Evolutionary conservation across 2,329 filamentous ascomycete genomes (phyloP).

Genomic region (Stagonosporopsis cucurbitacearum): DNA sequence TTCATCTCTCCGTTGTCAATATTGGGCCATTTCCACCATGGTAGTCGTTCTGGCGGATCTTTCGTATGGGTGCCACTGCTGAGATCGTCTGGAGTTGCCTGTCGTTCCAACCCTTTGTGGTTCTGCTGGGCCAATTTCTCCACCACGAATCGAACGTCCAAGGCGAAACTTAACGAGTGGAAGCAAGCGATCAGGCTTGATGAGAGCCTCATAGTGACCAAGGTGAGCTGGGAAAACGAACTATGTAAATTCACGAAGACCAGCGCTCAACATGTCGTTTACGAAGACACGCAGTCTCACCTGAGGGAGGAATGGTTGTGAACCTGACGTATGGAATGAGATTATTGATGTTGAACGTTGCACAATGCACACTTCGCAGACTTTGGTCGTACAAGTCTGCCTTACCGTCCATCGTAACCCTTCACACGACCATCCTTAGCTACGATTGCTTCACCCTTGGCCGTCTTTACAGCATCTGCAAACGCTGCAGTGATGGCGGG

Average conservation of each 20-base stretch:
- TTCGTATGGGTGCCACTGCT: not conserved
- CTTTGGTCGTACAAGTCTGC: not conserved
- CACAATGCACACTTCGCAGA: conserved; percentile 4
- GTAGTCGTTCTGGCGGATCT: conserved; percentile 1
- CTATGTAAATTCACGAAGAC: not conserved
- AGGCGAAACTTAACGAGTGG: not conserved
- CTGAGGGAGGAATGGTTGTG: conserved; percentile 4
- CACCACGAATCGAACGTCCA: not conserved
- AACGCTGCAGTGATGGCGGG: conserved; percentile 54
- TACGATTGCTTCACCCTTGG: conserved; percentile 34
- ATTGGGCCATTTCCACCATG: conserved; percentile 13
- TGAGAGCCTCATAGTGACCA: not conserved
- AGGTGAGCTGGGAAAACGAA: not conserved
- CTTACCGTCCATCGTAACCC: conserved; percentile 31
- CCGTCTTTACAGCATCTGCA: conserved; percentile 41
- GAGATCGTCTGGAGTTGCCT: not conserved
- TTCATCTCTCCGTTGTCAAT: conserved; percentile 10
- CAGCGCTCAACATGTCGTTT: not conserved
- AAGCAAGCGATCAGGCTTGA: not conserved
- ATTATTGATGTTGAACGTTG: conserved; percentile 7
- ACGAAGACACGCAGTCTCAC: not conserved
- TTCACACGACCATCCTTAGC: conserved; percentile 20
- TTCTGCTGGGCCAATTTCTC: not conserved
- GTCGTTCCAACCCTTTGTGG: not conserved
- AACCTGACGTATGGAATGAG: conserved; percentile 9